These are phyloP conservation scores for Osmozyma mogii DNA, from an alignment of 805 yeast genomes.

Conservation along the genomic window DNA sequence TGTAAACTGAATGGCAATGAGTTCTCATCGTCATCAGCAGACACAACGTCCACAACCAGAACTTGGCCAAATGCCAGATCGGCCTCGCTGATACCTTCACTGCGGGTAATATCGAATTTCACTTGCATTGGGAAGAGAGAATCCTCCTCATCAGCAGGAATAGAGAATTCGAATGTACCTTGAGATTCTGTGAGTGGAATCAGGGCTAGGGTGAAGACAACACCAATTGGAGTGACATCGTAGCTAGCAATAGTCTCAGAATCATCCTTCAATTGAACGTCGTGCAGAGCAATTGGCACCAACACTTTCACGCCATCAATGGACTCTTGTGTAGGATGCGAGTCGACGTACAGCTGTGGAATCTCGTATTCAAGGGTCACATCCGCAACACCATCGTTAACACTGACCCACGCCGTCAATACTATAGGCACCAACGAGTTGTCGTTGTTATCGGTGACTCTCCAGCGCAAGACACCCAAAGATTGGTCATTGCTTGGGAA, in stretches of 20 bases:
- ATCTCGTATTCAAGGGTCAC: conserved; percentile 89
- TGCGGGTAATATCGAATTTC: conserved; percentile 44
- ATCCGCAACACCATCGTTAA: conserved; percentile 52
- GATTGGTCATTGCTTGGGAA: conserved; percentile 91
- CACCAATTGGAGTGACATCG: conserved; percentile 59
- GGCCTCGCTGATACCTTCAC: conserved; percentile 29
- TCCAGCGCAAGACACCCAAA: conserved; percentile 91
- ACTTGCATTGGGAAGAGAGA: conserved; percentile 83
- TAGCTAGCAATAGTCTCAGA: conserved; percentile 43
- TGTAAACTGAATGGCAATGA: conserved; percentile 66
- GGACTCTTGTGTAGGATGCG: conserved; percentile 27
- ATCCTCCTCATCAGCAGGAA: conserved; percentile 73
- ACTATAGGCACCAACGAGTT: conserved; percentile 51
- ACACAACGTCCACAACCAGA: conserved; percentile 51
- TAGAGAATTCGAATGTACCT: conserved; percentile 74
- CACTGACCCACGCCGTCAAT: conserved; percentile 79
- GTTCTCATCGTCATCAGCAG: conserved; percentile 41
- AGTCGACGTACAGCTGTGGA: conserved; percentile 29
- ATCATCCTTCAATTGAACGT: conserved; percentile 41
- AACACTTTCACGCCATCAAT: conserved; percentile 47
- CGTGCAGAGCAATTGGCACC: conserved; percentile 62
- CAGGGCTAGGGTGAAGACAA: conserved; percentile 54
- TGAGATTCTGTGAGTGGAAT: conserved; percentile 45
- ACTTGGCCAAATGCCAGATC: conserved; percentile 56
- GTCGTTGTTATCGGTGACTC: conserved; percentile 57